phyloP scores from a whole-genome alignment of 192 early-diverging fungal species.

The Phlyctochytrium planicorne region DNA sequence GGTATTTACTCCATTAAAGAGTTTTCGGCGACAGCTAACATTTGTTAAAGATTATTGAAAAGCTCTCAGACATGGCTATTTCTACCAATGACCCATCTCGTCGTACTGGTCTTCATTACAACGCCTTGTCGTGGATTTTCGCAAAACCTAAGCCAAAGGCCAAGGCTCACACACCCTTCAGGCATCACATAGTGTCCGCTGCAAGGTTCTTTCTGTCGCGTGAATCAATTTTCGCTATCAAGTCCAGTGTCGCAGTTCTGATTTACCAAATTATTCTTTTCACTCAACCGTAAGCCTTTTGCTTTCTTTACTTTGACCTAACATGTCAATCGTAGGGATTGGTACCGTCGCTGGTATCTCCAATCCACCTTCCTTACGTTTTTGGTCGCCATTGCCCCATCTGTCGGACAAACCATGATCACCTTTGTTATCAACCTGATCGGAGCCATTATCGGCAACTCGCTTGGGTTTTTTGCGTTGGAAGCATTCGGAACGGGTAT shows the following conservation, averaged over 20 bases:
- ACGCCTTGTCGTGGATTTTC: neutral
- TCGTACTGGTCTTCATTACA: neutral
- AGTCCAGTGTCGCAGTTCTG: neutral
- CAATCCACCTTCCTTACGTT: slow-evolving; percentile 1
- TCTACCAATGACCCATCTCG: neutral
- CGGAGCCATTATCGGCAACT: neutral
- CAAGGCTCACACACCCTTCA: neutral
- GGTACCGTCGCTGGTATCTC: slow-evolving; percentile 12
- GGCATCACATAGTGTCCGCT: too few species aligned
- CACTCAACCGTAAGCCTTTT: slow-evolving; percentile 1
- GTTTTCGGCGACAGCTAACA: too few species aligned
- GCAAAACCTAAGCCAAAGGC: neutral
- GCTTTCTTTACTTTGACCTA: neutral
- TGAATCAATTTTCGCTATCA: slow-evolving; percentile 6
- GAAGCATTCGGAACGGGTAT: neutral
- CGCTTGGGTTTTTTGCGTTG: neutral
- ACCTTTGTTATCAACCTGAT: neutral
- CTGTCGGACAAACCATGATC: slow-evolving; percentile 7
- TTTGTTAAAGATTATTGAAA: neutral
- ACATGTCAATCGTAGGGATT: neutral
- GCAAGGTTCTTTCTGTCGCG: neutral
- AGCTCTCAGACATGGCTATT: neutral
- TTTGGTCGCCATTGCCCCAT: slow-evolving; percentile 8
- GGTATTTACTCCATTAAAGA: too few species aligned
- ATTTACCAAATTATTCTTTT: slow-evolving; percentile 2